Evolutionary conservation across 2,329 filamentous ascomycete species (phyloP), one percentile per base, ranked within the genome.

Genomic region (Ophiostoma sp.): DNA sequence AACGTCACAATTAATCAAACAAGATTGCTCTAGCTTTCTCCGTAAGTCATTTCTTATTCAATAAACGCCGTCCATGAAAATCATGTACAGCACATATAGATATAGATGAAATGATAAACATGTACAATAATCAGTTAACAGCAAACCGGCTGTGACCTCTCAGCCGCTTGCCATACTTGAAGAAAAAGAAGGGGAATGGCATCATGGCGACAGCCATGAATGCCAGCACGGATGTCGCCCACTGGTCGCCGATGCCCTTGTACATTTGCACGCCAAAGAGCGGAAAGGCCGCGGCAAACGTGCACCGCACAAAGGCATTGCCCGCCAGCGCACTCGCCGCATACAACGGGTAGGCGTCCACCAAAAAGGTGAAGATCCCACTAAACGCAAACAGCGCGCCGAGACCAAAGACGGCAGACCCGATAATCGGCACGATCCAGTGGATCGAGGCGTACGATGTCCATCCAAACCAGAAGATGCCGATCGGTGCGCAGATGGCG

Each of bases 391-490:
- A 84, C 27, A 83, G 87, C 81, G 81, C 90, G 87, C 85, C 90
- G 76, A 83, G 80, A 69, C 88, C 90, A 78, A 93, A 93, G 62
- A 93, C 80, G 58, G 77, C 82, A 41, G 87, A 89, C 27, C 88
- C 90, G 77, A 93, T 88, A 72, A 92, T 88, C 40, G 90, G 89
- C 63, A 88, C 83, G 70, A 91, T 89, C 88, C 88, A 94, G 78
- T 92, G 89, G 65, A 97, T 85, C 73, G 78, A 84, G 2, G 87
- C 77, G 76, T 88, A 93, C 14, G 90, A 89, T 4, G 91, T 93
- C 90, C 92, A 97, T 8, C 87, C 92, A 78, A 97, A 97, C 79
- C 91, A 90, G 77, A 97, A 96, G 16, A 98, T 79, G 6, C 92
- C 91, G 68, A 90, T 81, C 5, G 93, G 91, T 44, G 95, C 91